phyloP scores from a whole-genome alignment of 352 stramenopile genomes.

The Peronospora farinosa region DNA sequence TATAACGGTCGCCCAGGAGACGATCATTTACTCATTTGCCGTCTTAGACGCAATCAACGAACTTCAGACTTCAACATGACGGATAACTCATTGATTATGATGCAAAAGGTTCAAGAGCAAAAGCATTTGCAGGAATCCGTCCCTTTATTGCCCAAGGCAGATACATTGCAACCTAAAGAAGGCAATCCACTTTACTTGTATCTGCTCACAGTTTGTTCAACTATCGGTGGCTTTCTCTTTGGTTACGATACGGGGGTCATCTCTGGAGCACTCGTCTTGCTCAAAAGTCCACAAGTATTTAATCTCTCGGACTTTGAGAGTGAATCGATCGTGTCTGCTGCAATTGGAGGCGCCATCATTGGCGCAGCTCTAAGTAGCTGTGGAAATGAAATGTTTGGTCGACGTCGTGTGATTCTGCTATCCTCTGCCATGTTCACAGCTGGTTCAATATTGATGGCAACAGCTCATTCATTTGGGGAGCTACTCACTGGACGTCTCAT shows the following conservation, averaged over 20 bases:
- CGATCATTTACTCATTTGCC: not conserved
- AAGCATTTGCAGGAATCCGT: conserved; percentile 4
- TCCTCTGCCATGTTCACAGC: conserved; percentile 61
- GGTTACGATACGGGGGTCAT: conserved; percentile 82
- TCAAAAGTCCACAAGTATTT: conserved; percentile 64
- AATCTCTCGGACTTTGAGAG: conserved; percentile 50
- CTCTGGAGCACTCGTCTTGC: conserved; percentile 61
- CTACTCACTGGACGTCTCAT: conserved; percentile 57
- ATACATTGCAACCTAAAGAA: conserved; percentile 6
- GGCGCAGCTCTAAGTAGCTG: conserved; percentile 55
- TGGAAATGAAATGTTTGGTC: conserved; percentile 53
- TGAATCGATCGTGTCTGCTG: conserved; percentile 64
- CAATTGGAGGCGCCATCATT: conserved; percentile 61
- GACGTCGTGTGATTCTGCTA: conserved; percentile 57
- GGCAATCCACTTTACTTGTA: conserved; percentile 29
- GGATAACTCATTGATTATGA: conserved; percentile 5
- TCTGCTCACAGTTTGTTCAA: conserved; percentile 60
- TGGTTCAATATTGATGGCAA: conserved; percentile 56
- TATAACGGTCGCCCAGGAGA: not conserved
- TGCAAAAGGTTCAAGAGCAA: conserved; percentile 2
- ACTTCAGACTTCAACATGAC: conserved; percentile 2
- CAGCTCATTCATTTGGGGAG: conserved; percentile 38
- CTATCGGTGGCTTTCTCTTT: conserved; percentile 74
- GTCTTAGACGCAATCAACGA: not conserved
- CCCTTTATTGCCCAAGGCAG: conserved; percentile 15